Conservation (phyloP, 257 asterid species). For the Solanum clarkiae region DNA sequence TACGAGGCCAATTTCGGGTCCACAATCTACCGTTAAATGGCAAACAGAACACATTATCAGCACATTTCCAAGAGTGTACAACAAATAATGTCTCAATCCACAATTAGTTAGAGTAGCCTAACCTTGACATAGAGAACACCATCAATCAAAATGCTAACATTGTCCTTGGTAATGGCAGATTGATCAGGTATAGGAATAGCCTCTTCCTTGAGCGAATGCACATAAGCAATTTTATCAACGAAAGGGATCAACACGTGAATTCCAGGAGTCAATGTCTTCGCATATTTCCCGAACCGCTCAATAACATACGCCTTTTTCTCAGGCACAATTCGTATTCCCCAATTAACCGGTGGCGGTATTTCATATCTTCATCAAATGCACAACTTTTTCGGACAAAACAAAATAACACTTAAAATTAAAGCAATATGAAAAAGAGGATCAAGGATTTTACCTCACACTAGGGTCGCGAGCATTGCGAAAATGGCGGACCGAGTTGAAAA, state of each 20-base stretch:
- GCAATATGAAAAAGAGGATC: background rate
- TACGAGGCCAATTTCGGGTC: constrained; percentile 90
- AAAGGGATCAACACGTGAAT: constrained; percentile 68
- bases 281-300: constrained; percentile 78
- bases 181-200: constrained; percentile 71
- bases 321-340: constrained; percentile 85
- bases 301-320: constrained; percentile 73
- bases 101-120: background rate
- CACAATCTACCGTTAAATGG: constrained; percentile 37
- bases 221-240: constrained; percentile 77
- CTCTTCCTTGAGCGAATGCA: constrained; percentile 75
- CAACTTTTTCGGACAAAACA: background rate
- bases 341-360: constrained; percentile 45
- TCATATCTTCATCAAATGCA: constrained; percentile 38
- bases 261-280: constrained; percentile 73
- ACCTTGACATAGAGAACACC: constrained; percentile 88
- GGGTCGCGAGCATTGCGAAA: constrained; percentile 53
- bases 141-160: constrained; percentile 67
- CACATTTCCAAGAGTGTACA: background rate
- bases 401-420: background rate
- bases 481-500: constrained; percentile 44
- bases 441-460: constrained; percentile 25
- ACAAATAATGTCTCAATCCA: background rate
- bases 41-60: background rate
- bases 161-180: constrained; percentile 84